phyloP scores from a whole-genome alignment of 305 asterid genomes.

The Striga hermonthica region DNA sequence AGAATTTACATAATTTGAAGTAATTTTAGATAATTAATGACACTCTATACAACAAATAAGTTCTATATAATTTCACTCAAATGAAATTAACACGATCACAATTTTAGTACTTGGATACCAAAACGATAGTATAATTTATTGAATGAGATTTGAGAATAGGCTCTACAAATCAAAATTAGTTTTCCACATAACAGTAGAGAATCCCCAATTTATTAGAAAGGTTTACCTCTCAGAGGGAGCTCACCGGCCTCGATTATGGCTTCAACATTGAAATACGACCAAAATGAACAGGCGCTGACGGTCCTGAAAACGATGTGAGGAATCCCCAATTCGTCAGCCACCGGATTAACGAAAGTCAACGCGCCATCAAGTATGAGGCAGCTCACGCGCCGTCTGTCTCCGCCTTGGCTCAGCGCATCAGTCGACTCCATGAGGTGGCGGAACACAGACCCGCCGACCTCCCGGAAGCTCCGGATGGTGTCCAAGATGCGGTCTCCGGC shows the following conservation, averaged over 20 bases:
- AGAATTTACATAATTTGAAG: too few species aligned
- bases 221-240: conserved; percentile 10
- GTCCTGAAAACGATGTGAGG: neutral
- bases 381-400: conserved; percentile 5
- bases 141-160: too few species aligned
- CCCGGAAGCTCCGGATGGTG: neutral
- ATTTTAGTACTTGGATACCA: too few species aligned
- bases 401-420: conserved; percentile 1
- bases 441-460: neutral
- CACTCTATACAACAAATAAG: too few species aligned
- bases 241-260: neutral
- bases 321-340: conserved; percentile 1
- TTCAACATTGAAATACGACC: neutral
- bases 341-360: neutral
- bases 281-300: neutral
- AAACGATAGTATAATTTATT: too few species aligned
- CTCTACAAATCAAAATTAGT: too few species aligned
- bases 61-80: too few species aligned
- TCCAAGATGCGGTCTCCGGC: conserved; percentile 6
- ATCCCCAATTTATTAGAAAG: too few species aligned
- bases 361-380: neutral
- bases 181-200: too few species aligned
- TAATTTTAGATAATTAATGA: too few species aligned
- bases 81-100: too few species aligned
- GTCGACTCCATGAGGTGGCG: conserved; percentile 2